A percentile compares a stretch with the other conserved stretches of the same genome.
These are phyloP conservation scores for Ilyonectria robusta DNA, from an alignment of 2,329 filamentous ascomycete species.

Conservation along the genomic window DNA sequence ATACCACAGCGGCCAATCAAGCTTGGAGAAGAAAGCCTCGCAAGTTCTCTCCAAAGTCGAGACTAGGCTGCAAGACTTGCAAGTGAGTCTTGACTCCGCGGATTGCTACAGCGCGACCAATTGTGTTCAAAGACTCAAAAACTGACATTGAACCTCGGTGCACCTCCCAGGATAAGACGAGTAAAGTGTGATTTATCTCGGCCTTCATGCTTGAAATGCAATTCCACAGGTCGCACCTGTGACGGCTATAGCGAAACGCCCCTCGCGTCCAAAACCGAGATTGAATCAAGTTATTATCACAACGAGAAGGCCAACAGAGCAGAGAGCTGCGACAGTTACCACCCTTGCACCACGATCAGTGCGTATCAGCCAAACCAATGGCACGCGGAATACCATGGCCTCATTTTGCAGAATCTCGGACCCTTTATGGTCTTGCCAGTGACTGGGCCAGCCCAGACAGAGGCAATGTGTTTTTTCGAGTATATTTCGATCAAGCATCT, in stretches of 20 bases:
- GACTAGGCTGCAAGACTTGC: constrained; percentile 57
- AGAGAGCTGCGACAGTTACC: neutral
- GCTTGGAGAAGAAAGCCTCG: constrained; percentile 56
- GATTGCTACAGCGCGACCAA: constrained; percentile 7
- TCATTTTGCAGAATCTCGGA: constrained; percentile 31
- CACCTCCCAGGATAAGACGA: constrained; percentile 51
- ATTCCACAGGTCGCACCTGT: constrained; percentile 55
- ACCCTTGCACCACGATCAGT: constrained; percentile 2
- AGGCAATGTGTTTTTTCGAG: constrained; percentile 51
- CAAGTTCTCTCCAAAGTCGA: constrained; percentile 56
- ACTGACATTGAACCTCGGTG: constrained; percentile 30
- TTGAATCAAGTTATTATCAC: constrained; percentile 20
- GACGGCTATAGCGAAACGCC: constrained; percentile 51
- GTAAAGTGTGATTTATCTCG: constrained; percentile 55
- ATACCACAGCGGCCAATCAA: constrained; percentile 45
- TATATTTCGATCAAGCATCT: constrained; percentile 46
- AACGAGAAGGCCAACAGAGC: constrained; percentile 8
- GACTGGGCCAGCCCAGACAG: constrained; percentile 38
- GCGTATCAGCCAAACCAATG: constrained; percentile 5
- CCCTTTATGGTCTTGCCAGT: constrained; percentile 44
- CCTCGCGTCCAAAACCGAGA: constrained; percentile 10
- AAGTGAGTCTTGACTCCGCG: constrained; percentile 51
- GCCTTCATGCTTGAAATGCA: constrained; percentile 54
- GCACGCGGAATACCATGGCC: constrained; percentile 13
- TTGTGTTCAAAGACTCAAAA: constrained; percentile 24